Base-by-base conservation (phyloP, 805 yeast genomes). In the Tetrapisispora nanseiensis region DNA sequence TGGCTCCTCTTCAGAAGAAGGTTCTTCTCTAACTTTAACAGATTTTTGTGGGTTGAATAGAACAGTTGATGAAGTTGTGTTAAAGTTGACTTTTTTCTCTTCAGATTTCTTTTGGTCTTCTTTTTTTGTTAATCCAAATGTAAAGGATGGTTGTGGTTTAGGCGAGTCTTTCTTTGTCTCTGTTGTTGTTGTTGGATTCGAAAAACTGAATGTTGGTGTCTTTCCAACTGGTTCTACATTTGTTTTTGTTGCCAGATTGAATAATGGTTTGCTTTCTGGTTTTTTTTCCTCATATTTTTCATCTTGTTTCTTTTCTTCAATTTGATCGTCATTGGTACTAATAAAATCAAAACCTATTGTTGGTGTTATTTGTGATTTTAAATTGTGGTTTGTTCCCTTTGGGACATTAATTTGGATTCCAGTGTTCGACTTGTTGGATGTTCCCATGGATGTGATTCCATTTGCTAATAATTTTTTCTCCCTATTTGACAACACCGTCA, bases 321-420 rank as follows among this genome's bases (percentile, higher is more conserved):
- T 11, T 3, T n/a, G n/a, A n/a, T 28, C 18, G 21, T 34, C 21
- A 13, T 34, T n/a, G 9, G 21, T 40, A 29, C 54, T 59, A 9
- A 59, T 40, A 35, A 61, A 61, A 43, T 61, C 62, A 33, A 61
- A 61, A 2, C 62, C 64, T 2, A 50, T 44, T 3, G 63, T 56
- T 12, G 65, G 65, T 13, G 44, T 23, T 8, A 57, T 39, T 13
- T 45, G 40, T 36, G 47, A 45, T 21, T 40, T 24, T 24, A 28
- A 30, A 12, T 37, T 19, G 15, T 31, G 40, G 10, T 27, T 40
- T 8, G 37, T 3, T 4, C 26, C 34, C 15, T 6, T 12, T 3
- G n/a, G 33, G 10, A 19, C 37, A 39, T 39, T 36, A 31, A 27
- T 24, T 16, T 39, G 27, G 2, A 27, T 13, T 11, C 26, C 22